Conservation (phyloP, 352 stramenopile genomes). For the Globisporangium recalcitrans region DNA sequence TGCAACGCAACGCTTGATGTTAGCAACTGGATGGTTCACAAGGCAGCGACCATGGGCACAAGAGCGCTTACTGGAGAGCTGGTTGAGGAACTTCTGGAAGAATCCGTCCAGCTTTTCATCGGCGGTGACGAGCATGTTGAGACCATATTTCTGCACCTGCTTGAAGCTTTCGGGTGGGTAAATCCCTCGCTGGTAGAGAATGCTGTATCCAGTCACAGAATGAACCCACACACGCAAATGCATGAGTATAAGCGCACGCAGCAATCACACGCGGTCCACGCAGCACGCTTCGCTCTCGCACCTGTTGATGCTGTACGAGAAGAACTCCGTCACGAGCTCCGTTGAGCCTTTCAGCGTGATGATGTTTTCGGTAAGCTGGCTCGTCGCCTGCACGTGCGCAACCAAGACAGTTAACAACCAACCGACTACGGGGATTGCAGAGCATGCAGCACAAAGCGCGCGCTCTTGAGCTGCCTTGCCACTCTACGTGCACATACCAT, state of each 20-base stretch:
- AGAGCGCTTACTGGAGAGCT: constrained; percentile 70
- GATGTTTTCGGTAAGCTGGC: constrained; percentile 84
- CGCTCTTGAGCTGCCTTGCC: neutral
- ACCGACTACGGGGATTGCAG: too few species aligned
- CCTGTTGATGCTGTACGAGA: constrained; percentile 99
- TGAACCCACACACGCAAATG: neutral
- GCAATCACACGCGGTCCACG: neutral
- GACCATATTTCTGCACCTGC: constrained; percentile 95
- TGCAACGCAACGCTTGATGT: neutral
- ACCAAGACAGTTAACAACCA: too few species aligned
- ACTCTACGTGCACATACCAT: neutral
- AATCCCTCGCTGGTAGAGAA: constrained; percentile 95
- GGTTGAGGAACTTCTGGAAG: constrained; percentile 90
- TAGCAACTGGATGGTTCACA: neutral
- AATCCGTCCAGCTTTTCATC: constrained; percentile 96
- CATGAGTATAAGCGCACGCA: neutral
- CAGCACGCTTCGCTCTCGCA: constrained; percentile 17
- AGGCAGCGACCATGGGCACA: neutral
- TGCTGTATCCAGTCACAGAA: constrained; percentile 42
- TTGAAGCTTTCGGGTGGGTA: constrained; percentile 99
- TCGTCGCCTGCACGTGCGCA: constrained; percentile 37
- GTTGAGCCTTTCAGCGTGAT: constrained; percentile 99
- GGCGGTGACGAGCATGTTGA: constrained; percentile 97
- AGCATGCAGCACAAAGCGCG: neutral
- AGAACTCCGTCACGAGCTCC: constrained; percentile 99